Conservation (phyloP, 2,329 filamentous ascomycete genomes). For the Penicillium rolfsii region DNA sequence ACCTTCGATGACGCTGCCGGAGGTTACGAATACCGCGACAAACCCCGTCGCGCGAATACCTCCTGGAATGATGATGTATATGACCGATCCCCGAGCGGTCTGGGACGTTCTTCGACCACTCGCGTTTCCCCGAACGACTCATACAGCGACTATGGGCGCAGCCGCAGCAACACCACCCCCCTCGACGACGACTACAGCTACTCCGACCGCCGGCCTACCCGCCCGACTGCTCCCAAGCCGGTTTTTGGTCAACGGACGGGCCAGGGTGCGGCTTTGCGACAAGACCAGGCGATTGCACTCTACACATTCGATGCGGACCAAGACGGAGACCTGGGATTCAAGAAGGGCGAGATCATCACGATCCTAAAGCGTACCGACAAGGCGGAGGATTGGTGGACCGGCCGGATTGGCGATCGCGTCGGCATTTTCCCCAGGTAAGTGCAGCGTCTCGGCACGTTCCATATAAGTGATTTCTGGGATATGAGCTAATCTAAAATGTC, state of each 20-base stretch:
- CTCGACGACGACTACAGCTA: constrained; percentile 57
- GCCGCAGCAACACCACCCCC: constrained; percentile 44
- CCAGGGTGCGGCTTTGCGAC: constrained; percentile 41
- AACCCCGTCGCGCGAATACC: constrained; percentile 51
- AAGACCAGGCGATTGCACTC: constrained; percentile 84
- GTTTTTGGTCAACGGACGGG: constrained; percentile 65
- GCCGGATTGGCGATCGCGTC: constrained; percentile 78
- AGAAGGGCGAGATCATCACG: constrained; percentile 95
- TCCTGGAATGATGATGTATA: constrained; percentile 56
- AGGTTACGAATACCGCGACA: constrained; percentile 61
- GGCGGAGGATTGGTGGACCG: constrained; percentile 97
- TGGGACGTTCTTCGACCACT: constrained; percentile 42
- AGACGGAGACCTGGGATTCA: constrained; percentile 88
- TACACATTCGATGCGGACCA: constrained; percentile 96
- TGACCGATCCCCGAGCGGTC: constrained; percentile 44
- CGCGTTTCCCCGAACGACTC: constrained; percentile 38
- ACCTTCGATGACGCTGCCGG: constrained; percentile 45
- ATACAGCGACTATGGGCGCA: constrained; percentile 30
- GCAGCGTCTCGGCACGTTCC: background rate
- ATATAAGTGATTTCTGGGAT: too few relatives aligned
- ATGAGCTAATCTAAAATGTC: constrained; percentile 14
- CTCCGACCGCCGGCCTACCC: constrained; percentile 67
- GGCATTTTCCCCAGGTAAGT: constrained; percentile 87
- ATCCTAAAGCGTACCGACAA: constrained; percentile 93
- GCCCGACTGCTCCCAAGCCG: constrained; percentile 88